Evolutionary conservation across 768 basidiomycete species (phyloP), one percentile per base, ranked within the genome.

Genomic region (Podaxis sp.): DNA sequence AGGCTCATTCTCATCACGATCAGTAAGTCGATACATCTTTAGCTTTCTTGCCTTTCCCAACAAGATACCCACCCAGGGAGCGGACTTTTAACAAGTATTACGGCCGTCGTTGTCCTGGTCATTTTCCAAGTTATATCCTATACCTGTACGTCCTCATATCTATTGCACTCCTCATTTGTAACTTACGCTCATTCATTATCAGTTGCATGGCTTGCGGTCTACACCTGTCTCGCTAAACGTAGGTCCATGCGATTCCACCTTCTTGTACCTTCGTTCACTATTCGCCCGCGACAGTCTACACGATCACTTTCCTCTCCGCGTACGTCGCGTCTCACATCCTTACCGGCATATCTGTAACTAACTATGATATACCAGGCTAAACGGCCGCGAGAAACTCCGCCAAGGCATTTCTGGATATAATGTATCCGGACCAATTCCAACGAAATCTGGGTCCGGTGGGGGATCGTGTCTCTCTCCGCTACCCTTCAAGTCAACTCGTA

Each of bases 211-310:
- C 56, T 57, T n/a, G 56, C 56, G 15, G 41, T 57, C n/a, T 57
- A 57, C 38, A 57, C 40, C 25, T 57, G 56, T 12, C 56, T 57
- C 22, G 56, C 56, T n/a, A 57, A 57, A 27, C 25, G 56, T 57
- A 25, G 8, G 33, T 38, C 19, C 17, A 15, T 12, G 11, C n/a
- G 19, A 15, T 38, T 24, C 51, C 7, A n/a, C 19, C n/a, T 61
- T 33, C 24, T 43, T 38, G 9, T 15, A 33, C 17, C 29, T 37
- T n/a, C 2, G 13, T 22, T 55, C 22, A 57, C 17, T 24, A 41
- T 57, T 11, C 2, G 0, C 36, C 13, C 3, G 1, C 19, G 11
- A 13, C 15, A 40, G 33, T 57, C 38, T 57, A 40, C 38, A 57
- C 56, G 19, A 43, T 40, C 22, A 29, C 43, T 17, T 43, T 46